phyloP scores from a whole-genome alignment of 306 rosid genomes.

The Purshia tridentata region DNA sequence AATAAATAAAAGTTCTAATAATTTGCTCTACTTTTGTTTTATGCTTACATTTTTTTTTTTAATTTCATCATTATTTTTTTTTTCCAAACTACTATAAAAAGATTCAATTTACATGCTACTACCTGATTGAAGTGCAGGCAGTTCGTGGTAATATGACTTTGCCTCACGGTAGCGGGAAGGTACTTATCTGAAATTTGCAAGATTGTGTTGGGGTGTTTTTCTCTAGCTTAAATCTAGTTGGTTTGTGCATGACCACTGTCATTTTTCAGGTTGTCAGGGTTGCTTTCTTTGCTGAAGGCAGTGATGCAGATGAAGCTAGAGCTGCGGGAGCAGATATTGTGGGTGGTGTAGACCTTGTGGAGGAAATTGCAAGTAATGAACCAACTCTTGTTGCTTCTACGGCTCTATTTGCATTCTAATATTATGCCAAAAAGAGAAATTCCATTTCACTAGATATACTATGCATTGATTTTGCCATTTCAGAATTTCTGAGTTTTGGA shows the following conservation, averaged over 20 bases:
- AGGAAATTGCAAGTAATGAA: conserved; percentile 85
- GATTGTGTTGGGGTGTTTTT: conserved; percentile 9
- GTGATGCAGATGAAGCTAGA: conserved; percentile 96
- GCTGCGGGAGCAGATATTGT: conserved; percentile 98
- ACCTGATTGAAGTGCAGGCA: conserved; percentile 57
- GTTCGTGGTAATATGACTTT: conserved; percentile 91
- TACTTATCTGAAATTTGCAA: conserved; percentile 29
- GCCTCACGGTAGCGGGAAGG: conserved; percentile 96
- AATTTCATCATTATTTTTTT: neutral
- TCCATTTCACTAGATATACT: neutral
- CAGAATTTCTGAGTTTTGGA: neutral
- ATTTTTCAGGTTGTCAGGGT: conserved; percentile 78
- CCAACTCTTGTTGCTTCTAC: conserved; percentile 19
- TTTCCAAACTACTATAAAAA: neutral
- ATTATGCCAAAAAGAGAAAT: too few species aligned
- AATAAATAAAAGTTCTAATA: neutral
- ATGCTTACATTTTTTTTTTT: neutral
- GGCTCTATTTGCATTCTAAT: neutral
- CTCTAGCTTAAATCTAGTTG: conserved; percentile 22
- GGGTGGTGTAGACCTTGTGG: conserved; percentile 92
- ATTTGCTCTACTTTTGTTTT: neutral
- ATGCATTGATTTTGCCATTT: neutral
- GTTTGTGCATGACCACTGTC: conserved; percentile 36
- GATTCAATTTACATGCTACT: conserved; percentile 11
- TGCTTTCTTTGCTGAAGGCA: conserved; percentile 98